Evolutionary conservation across 192 early-diverging fungal species (phyloP), one percentile per base, ranked within the genome.

Genomic region (Podila verticillata): DNA sequence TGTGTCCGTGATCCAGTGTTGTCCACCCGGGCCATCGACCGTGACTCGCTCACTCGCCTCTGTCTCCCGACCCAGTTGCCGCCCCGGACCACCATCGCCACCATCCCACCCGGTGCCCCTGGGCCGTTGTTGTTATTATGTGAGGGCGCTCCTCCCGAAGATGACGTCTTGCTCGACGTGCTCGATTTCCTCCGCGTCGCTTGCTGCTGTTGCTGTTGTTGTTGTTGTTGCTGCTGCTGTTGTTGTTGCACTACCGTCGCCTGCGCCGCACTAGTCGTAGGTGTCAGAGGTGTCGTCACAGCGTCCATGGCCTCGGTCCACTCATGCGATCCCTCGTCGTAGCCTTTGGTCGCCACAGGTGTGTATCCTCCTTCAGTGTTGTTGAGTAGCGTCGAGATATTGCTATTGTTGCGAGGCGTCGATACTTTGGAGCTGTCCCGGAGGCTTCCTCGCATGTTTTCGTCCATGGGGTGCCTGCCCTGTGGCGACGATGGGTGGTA

Each of bases 41-140:
- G 57, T 9, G 84, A 78, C 61, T 82, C 83, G 31, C 82, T 71
- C 5, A 83, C 75, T 32, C 70, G 81, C 17, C 82, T 74, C 78
- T 85, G 82, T 17, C 81, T 47, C 29, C 83, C 64, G 12, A 79
- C 69, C 12, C 67, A 61, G 34, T 59, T 67, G 32, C 68, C 63
- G 51, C 39, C 39, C 39, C 39, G 39, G 39, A 44, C 39, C 39
- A 73, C 48, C 82, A 85, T 81, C 28, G 51, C 24, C 24, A n/a
- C 51, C 20, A 26, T 54, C 24, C 51, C 51, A 17, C n/a, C 20
- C 17, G 51, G 24, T 4, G 51, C 20, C 13, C n/a, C 20, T 8
- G 51, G 39, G 12, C 24, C 24, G 51, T 54, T 54, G 51, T 54
- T 54, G 22, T 19, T 54, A n/a, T 47, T 47, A 15, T 47, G n/a